These are phyloP conservation scores for Anthracocystis walkeri DNA, from an alignment of 1,284 basidiomycete species.

Conservation along the genomic window DNA sequence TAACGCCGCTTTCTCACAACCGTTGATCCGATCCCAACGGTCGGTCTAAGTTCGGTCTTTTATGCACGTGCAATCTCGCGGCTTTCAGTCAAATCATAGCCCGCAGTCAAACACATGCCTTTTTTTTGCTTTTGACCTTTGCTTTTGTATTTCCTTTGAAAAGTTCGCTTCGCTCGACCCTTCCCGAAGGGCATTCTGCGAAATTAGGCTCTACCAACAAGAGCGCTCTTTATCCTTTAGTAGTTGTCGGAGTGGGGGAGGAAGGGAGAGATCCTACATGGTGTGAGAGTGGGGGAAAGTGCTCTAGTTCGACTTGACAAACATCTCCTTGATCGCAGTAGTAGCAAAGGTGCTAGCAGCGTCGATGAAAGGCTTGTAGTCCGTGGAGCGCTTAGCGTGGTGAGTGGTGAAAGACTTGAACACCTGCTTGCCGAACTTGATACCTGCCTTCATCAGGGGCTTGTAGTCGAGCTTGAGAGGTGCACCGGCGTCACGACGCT, in stretches of 20 bases:
- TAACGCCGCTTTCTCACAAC: no score
- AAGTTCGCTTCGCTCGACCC: constrained; percentile 34
- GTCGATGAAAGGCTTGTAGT: constrained; percentile 82
- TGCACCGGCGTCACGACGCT: constrained; percentile 29
- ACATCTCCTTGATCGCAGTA: constrained; percentile 45
- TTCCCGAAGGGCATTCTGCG: constrained; percentile 30
- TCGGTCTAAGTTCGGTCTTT: no score
- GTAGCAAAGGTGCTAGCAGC: constrained; percentile 70
- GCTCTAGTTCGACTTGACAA: constrained; percentile 22
- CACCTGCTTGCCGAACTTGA: constrained; percentile 41
- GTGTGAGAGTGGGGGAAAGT: not conserved
- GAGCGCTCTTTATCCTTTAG: constrained; percentile 9
- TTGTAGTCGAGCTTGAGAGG: constrained; percentile 44
- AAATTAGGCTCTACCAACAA: constrained; percentile 12
- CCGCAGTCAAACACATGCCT: constrained; percentile 8
- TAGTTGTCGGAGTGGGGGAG: not conserved
- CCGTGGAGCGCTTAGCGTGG: constrained; percentile 55
- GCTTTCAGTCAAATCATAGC: not conserved
- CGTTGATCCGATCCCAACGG: no score
- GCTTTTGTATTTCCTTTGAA: constrained; percentile 25
- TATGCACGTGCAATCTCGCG: not conserved
- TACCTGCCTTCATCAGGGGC: constrained; percentile 47
- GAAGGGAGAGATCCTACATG: not conserved
- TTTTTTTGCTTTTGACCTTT: not conserved
- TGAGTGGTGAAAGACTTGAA: constrained; percentile 44